phyloP scores from a whole-genome alignment of 2,329 filamentous ascomycete genomes.

The Aureobasidium vineae region DNA sequence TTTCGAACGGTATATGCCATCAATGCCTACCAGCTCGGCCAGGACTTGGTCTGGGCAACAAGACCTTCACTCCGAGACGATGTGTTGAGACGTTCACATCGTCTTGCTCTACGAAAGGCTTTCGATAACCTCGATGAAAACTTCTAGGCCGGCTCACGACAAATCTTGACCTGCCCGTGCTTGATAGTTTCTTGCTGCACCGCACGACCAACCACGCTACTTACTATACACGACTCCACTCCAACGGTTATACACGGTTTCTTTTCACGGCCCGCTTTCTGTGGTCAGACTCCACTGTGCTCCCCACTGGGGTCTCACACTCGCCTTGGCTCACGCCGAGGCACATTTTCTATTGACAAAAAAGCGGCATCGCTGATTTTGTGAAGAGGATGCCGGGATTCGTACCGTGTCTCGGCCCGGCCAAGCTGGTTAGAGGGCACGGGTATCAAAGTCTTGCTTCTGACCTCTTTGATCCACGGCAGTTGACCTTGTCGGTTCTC shows the following conservation, averaged over 20 bases:
- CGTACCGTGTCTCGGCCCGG: not conserved
- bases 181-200: not conserved
- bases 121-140: not conserved
- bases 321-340: not conserved
- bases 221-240: not conserved
- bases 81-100: no score
- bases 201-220: not conserved
- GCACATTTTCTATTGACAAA: not conserved
- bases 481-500: not conserved
- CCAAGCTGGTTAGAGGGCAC: not conserved
- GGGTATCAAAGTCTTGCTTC: not conserved
- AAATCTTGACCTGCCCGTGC: not conserved
- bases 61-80: not conserved
- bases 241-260: not conserved
- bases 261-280: not conserved
- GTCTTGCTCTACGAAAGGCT: no score
- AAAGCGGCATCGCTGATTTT: not conserved
- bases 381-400: not conserved
- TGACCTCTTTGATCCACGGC: not conserved
- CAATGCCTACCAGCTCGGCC: not conserved
- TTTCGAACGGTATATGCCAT: not conserved
- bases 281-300: slow-evolving; percentile 4
- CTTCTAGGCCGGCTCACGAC: not conserved
- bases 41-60: not conserved
- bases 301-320: slow-evolving; percentile 10